Conservation (phyloP, 768 basidiomycete genomes). For the Mycena indigotica region DNA sequence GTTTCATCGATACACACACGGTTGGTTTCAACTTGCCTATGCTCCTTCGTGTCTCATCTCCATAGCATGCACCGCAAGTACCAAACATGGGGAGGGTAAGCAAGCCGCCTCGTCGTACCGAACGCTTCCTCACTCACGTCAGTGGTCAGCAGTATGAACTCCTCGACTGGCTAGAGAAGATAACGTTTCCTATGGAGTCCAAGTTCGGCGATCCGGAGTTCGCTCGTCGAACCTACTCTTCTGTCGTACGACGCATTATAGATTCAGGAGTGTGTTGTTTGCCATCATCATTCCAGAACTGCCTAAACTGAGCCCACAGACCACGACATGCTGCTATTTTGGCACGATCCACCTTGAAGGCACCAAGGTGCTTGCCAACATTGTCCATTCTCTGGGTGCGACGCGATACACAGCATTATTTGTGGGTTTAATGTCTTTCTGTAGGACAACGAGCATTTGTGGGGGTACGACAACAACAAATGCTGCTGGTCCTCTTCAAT, state of each 20-base stretch:
- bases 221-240: slow-evolving; percentile 67
- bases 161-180: slow-evolving; percentile 46
- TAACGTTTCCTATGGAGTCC: slow-evolving; percentile 85
- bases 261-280: slow-evolving; percentile 68
- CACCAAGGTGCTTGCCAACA: slow-evolving; percentile 79
- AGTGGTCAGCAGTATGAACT: slow-evolving; percentile 87
- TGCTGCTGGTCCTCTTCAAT: not conserved
- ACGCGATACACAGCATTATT: not conserved
- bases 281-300: slow-evolving; percentile 9
- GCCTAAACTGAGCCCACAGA: slow-evolving; percentile 47
- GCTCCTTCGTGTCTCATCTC: slow-evolving; percentile 1
- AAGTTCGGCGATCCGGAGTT: slow-evolving; percentile 45
- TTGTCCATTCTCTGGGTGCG: slow-evolving; percentile 63
- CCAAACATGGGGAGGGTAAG: slow-evolving; percentile 70
- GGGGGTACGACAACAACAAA: slow-evolving; percentile 55
- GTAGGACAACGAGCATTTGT: slow-evolving; percentile 83
- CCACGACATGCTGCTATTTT: slow-evolving; percentile 93
- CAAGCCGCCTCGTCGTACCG: too few relatives aligned
- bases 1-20: slow-evolving; percentile 90
- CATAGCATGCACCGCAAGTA: slow-evolving; percentile 78
- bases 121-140: slow-evolving; percentile 9
- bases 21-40: slow-evolving; percentile 40
- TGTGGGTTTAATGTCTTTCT: not conserved
- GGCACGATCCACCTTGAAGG: slow-evolving; percentile 79
- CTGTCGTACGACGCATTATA: slow-evolving; percentile 72